phyloP scores from a whole-genome alignment of 2,329 filamentous ascomycete genomes.

The Microdochium trichocladiopsis region DNA sequence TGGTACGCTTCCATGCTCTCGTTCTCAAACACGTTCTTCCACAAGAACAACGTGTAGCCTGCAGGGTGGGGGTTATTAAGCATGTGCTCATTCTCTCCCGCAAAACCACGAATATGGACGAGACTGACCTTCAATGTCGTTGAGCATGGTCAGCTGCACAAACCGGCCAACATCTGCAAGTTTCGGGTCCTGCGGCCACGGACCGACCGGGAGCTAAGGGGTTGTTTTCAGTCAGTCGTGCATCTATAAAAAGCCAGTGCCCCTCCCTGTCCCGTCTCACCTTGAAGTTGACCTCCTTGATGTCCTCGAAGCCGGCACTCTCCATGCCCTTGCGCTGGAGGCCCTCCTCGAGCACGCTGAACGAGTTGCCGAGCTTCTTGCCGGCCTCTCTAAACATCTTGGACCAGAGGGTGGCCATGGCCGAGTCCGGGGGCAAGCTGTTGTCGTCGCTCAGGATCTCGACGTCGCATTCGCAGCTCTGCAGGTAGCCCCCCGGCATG shows the following conservation, averaged over 20 bases:
- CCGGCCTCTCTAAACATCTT: constrained; percentile 30
- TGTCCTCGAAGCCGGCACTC: constrained; percentile 49
- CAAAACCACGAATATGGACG: not conserved
- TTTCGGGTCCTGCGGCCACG: constrained; percentile 19
- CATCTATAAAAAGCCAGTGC: too few species aligned
- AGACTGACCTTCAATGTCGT: constrained; percentile 17
- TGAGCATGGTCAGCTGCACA: constrained; percentile 14
- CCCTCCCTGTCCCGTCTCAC: constrained; percentile 20
- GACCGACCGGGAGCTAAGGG: constrained; percentile 12
- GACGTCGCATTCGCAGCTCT: constrained; percentile 12
- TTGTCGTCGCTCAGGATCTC: constrained; percentile 13
- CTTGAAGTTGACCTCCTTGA: constrained; percentile 43
- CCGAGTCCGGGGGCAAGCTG: constrained; percentile 8
- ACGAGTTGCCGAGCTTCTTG: constrained; percentile 33
- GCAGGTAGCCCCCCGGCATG: constrained; percentile 38
- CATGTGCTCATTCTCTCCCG: not conserved
- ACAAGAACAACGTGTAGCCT: constrained; percentile 6
- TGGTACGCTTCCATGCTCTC: constrained; percentile 2
- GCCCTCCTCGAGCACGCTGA: constrained; percentile 42
- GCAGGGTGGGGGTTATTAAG: not conserved
- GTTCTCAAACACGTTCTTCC: constrained; percentile 3
- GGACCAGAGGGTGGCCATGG: constrained; percentile 13
- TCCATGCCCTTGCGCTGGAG: constrained; percentile 43
- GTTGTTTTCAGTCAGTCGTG: not conserved
- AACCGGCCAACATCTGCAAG: constrained; percentile 19